Percentiles rank a stretch among this genome's conserved stretches.
These are phyloP conservation scores for Ophiostoma angusticollis DNA, from an alignment of 2,329 filamentous ascomycete species.

Conservation along the genomic window DNA sequence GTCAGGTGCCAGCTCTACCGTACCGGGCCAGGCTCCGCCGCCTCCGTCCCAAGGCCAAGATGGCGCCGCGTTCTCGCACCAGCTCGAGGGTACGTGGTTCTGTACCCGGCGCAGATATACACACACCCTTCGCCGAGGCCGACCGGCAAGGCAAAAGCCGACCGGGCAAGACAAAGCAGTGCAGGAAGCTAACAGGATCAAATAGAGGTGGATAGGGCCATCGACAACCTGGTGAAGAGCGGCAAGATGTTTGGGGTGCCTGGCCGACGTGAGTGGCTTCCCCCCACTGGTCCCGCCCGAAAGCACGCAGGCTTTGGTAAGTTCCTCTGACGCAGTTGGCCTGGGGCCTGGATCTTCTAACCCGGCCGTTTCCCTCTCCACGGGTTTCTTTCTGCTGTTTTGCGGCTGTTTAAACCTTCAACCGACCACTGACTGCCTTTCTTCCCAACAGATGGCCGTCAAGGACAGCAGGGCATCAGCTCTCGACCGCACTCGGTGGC, in stretches of 20 bases:
- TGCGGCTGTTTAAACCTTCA: conserved; percentile 8
- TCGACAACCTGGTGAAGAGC: conserved; percentile 93
- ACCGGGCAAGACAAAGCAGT: background rate
- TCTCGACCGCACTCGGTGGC: conserved; percentile 73
- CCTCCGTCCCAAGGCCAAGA: conserved; percentile 12
- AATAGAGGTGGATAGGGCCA: conserved; percentile 85
- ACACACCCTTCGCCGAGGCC: background rate
- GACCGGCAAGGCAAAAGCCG: background rate
- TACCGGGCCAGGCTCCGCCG: conserved; percentile 21
- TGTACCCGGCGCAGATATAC: too few species aligned
- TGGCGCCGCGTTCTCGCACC: conserved; percentile 21
- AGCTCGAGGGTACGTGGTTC: conserved; percentile 25
- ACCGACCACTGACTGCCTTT: conserved; percentile 6
- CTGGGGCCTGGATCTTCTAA: conserved; percentile 14
- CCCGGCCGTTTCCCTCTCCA: background rate
- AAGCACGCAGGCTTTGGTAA: conserved; percentile 47
- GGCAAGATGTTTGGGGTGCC: conserved; percentile 70
- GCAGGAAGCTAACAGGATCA: background rate
- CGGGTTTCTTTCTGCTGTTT: background rate
- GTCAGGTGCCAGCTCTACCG: conserved; percentile 23
- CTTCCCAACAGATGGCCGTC: conserved; percentile 51
- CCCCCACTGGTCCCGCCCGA: conserved; percentile 40
- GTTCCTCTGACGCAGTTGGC: conserved; percentile 18
- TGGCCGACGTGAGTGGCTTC: conserved; percentile 69
- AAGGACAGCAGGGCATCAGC: conserved; percentile 44